Percentiles rank a stretch among this genome's conserved stretches.
These are phyloP conservation scores for Malus sieversii DNA, from an alignment of 306 rosid genomes.

Conservation along the genomic window DNA sequence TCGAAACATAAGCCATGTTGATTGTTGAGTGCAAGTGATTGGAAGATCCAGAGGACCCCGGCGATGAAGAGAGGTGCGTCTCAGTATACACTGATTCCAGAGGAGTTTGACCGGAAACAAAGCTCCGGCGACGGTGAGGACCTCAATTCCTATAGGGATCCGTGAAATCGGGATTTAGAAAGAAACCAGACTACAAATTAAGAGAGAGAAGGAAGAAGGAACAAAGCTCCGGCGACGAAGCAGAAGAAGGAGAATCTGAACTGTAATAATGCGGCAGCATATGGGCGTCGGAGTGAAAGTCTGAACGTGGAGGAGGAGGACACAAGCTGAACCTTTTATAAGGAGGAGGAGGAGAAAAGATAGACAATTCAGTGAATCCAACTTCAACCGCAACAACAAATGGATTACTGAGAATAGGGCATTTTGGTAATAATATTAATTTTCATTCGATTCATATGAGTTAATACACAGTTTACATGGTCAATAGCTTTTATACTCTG, in stretches of 20 bases:
- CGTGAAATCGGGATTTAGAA: not conserved
- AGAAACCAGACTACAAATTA: not conserved
- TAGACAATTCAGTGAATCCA: no score
- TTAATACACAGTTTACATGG: no score
- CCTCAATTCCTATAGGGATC: not conserved
- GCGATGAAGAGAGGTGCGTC: not conserved
- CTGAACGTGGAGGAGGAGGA: no score
- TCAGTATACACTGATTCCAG: not conserved
- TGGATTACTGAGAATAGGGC: no score
- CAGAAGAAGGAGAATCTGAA: not conserved
- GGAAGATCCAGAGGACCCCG: not conserved
- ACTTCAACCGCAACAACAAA: no score
- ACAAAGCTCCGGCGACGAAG: not conserved
- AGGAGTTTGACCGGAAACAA: not conserved
- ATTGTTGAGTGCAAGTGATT: not conserved
- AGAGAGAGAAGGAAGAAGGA: not conserved
- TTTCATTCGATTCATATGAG: no score
- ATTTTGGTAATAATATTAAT: no score
- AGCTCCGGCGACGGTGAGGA: not conserved
- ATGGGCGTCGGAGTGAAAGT: no score
- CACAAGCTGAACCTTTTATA: not conserved
- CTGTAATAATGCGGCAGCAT: no score
- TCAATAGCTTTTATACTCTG: fast-evolving
- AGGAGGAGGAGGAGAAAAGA: no score
- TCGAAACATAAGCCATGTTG: conserved; percentile 33